A percentile compares a stretch with the other conserved stretches of the same genome.
Evolutionary conservation across 2,329 filamentous ascomycete genomes (phyloP).

Genomic region (Simplicillium sp.): DNA sequence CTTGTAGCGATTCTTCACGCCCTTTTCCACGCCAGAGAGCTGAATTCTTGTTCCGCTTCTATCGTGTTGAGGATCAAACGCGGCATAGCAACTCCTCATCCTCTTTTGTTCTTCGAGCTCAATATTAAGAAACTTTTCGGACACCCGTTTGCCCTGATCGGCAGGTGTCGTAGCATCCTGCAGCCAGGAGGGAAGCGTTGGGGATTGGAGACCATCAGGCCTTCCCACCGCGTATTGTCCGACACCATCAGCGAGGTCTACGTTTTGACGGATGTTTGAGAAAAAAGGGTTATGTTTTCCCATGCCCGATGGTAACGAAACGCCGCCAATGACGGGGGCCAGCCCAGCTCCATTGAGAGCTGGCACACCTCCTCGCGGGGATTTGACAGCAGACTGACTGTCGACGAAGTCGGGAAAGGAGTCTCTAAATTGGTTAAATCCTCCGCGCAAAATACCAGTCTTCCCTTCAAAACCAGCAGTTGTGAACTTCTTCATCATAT

Average conservation of each 20-base stretch:
- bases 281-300: constrained; percentile 82
- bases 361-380: constrained; percentile 32
- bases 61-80: constrained; percentile 30
- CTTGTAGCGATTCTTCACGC: constrained; percentile 93
- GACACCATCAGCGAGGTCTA: constrained; percentile 88
- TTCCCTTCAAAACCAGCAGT: constrained; percentile 72
- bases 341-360: constrained; percentile 30
- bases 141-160: constrained; percentile 71
- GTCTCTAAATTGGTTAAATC: constrained; percentile 65
- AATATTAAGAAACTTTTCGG: constrained; percentile 74
- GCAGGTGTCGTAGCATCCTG: constrained; percentile 52
- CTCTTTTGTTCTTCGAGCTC: constrained; percentile 79
- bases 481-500: constrained; percentile 88
- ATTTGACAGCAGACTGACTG: constrained; percentile 23
- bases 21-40: constrained; percentile 89
- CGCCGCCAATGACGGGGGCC: constrained; percentile 76
- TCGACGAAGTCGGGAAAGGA: constrained; percentile 59
- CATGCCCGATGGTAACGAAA: constrained; percentile 63
- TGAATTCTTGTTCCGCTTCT: constrained; percentile 40
- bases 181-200: constrained; percentile 68
- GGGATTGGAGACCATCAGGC: constrained; percentile 33
- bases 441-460: constrained; percentile 69
- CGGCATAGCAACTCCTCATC: constrained; percentile 71
- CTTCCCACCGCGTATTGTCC: constrained; percentile 61
- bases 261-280: constrained; percentile 90